phyloP scores from a whole-genome alignment of 2,329 filamentous ascomycete genomes.

The Bimuria novae-zelandiae region DNA sequence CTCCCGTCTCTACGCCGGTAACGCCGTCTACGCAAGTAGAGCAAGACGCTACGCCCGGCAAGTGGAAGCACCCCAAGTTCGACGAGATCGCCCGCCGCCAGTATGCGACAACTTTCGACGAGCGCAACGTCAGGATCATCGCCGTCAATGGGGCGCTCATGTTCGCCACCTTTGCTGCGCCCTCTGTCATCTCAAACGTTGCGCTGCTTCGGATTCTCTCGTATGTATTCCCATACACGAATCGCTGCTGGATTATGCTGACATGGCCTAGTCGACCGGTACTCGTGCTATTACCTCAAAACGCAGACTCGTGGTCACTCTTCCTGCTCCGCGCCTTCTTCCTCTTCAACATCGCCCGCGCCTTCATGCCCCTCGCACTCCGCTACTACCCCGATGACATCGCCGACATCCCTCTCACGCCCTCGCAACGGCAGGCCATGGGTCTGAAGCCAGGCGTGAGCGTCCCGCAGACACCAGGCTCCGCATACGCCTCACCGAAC shows the following conservation, averaged over 20 bases:
- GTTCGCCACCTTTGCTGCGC: slow-evolving; percentile 51
- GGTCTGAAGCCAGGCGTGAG: slow-evolving; percentile 71
- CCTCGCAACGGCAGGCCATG: slow-evolving; percentile 82
- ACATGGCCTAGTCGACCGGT: slow-evolving; percentile 23
- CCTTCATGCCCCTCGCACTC: slow-evolving; percentile 73
- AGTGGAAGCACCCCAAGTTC: slow-evolving; percentile 88
- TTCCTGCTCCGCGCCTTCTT: slow-evolving; percentile 59
- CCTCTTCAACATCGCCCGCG: slow-evolving; percentile 67
- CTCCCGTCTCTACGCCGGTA: slow-evolving; percentile 23
- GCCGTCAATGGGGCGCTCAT: slow-evolving; percentile 68
- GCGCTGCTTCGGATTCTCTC: slow-evolving; percentile 26
- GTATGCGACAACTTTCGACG: slow-evolving; percentile 76
- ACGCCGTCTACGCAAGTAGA: slow-evolving; percentile 32
- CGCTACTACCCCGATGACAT: slow-evolving; percentile 68
- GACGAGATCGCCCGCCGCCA: slow-evolving; percentile 84
- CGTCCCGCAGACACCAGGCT: slow-evolving; percentile 66
- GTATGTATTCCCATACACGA: slow-evolving; percentile 19
- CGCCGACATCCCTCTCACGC: slow-evolving; percentile 86
- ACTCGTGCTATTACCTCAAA: slow-evolving; percentile 43
- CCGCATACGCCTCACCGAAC: slow-evolving; percentile 52
- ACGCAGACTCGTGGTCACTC: slow-evolving; percentile 43
- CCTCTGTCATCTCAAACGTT: slow-evolving; percentile 24
- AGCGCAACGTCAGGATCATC: slow-evolving; percentile 74
- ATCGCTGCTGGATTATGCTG: neutral
- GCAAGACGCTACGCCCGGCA: slow-evolving; percentile 59